A percentile compares a stretch with the other conserved stretches of the same genome.
These are phyloP conservation scores for Hylodesmum podocarpum DNA, from an alignment of 306 rosid genomes.

Conservation along the genomic window DNA sequence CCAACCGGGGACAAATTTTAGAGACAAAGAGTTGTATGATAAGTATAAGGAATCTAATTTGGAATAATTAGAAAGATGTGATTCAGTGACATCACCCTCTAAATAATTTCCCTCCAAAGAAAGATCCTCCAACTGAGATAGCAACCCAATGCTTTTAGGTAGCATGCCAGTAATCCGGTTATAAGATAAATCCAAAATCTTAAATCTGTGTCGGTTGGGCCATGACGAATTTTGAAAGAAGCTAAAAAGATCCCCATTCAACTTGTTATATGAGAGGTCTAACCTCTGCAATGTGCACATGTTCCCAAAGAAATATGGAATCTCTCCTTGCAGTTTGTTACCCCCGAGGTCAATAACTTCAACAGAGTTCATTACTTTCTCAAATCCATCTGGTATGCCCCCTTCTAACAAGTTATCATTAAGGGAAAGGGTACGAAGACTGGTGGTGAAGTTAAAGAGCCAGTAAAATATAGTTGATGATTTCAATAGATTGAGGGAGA, in stretches of 20 bases:
- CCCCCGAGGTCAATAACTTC: fast-evolving
- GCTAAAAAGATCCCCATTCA: not conserved
- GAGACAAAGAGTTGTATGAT: not conserved
- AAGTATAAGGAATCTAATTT: fast-evolving
- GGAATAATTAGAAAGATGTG: not conserved
- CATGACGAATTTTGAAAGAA: not conserved
- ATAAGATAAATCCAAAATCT: not conserved
- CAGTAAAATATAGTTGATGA: not conserved
- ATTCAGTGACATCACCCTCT: too few species aligned
- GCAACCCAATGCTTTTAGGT: too few species aligned
- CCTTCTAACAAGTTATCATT: not conserved
- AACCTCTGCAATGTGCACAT: not conserved
- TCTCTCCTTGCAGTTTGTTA: slow-evolving; percentile 3
- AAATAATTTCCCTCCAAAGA: too few species aligned
- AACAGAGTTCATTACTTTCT: not conserved
- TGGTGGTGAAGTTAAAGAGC: not conserved
- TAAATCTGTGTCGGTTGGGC: not conserved
- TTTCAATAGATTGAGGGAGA: not conserved
- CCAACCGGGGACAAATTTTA: not conserved
- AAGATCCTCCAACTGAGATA: too few species aligned
- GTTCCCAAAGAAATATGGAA: too few species aligned
- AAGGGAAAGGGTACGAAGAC: not conserved
- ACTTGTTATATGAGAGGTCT: fast-evolving
- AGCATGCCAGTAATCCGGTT: slow-evolving; percentile 2
- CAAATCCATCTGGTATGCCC: not conserved